Evolutionary conservation across 1,139 yeast species (phyloP).

Genomic region (Geotrichum phurueaensis): DNA sequence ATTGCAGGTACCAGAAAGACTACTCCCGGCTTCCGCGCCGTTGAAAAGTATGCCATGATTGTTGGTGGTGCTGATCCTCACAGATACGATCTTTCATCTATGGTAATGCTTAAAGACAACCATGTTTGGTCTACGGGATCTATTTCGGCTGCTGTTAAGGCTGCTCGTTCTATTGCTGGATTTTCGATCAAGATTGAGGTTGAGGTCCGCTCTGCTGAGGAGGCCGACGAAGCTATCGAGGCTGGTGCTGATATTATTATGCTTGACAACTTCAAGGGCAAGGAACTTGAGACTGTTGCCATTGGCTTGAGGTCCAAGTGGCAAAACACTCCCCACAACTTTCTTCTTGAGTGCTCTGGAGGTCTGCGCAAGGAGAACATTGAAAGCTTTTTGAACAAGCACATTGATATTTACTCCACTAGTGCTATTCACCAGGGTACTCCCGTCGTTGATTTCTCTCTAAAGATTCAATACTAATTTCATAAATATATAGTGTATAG

Average conservation of each 20-base stretch:
- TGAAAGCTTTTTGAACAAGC: constrained; percentile 59
- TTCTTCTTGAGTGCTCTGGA: constrained; percentile 84
- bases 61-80: constrained; percentile 95
- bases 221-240: constrained; percentile 84
- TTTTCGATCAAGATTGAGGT: constrained; percentile 89
- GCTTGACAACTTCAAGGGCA: constrained; percentile 83
- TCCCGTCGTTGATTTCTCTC: constrained; percentile 72
- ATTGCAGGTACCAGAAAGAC: constrained; percentile 98
- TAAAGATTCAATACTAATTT: constrained; percentile 53
- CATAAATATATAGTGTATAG: neutral
- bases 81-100: constrained; percentile 81
- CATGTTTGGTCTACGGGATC: constrained; percentile 92
- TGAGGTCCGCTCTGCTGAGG: constrained; percentile 75
- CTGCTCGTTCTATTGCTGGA: constrained; percentile 79
- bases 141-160: constrained; percentile 71
- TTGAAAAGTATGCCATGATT: constrained; percentile 90
- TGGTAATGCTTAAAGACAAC: constrained; percentile 96
- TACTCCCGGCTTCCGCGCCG: constrained; percentile 85
- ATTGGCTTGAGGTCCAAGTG: constrained; percentile 53
- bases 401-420: constrained; percentile 85
- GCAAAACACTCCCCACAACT: constrained; percentile 41
- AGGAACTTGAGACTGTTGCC: constrained; percentile 62
- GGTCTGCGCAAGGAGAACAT: constrained; percentile 74
- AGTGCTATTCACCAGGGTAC: constrained; percentile 92
- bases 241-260: constrained; percentile 96